Base-by-base conservation (phyloP, 2,329 filamentous ascomycete genomes). In the Claviceps pusilla region DNA sequence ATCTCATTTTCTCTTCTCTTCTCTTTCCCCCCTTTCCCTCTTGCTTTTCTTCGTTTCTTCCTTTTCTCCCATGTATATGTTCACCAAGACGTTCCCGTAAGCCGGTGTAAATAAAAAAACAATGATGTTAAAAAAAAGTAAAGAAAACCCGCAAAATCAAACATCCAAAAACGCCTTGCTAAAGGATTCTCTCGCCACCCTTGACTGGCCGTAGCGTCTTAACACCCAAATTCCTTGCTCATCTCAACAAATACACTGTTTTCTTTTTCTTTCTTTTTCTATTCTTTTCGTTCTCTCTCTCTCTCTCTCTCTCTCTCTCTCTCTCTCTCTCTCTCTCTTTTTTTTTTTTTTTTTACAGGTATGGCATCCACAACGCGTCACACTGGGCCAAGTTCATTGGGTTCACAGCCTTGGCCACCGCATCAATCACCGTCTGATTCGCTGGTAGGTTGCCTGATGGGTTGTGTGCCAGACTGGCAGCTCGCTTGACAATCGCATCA, bases 321-420 rank as follows among this genome's bases (percentile, higher is more conserved):
- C 24, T 24, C 7, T 9, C 7, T 16, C 24, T 10, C 19, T 14
- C 9, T 41, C 29, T 4, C 24, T 14, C 19, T 43, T 14, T 5
- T 12, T 3, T 1, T 33, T 9, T 4, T 7, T 16, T 19, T 37
- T 4, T 42, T 11, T 41, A 41, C 28, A 48, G 73, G 73, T 95
- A 98, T 29, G 89, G 85, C 91, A 97, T 97, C 89, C 93, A 99
- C 62, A 98, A 73, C 56, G 90, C 83, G 75, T 98, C 93, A 64
- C 87, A 90, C 69, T 87, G 80, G 48, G 86, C 84, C 69, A 99
- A 69, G 67, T 93, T 89, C 73, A 87, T 83, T 1, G 93, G 93
- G 70, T 95, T 94, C 16, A 95, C 90, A 1, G 91, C 89, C 72
- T 85, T 86, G n/a, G 87, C 87, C 58, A 98, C 86, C 58, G 94